Evolutionary conservation across 495 filamentous ascomycete genomes (phyloP), one percentile per base, ranked within the genome.

Genomic region (Aspergillus funiculosus): DNA sequence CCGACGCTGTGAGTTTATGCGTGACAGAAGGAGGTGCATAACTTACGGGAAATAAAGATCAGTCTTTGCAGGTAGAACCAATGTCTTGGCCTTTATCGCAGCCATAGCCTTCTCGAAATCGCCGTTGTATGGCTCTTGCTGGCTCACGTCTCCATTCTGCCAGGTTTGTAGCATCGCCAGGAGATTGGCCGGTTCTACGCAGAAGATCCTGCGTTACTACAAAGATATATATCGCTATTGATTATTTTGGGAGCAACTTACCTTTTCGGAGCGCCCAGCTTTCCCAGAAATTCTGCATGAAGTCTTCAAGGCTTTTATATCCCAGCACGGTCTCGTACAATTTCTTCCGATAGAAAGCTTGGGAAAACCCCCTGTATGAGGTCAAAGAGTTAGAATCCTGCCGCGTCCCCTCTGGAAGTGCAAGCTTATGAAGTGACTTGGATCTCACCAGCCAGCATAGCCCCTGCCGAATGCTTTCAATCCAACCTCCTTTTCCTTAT

Each of bases 21-120:
- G n/a, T 25, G 6, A 25, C 25, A n/a, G 11, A 27, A 37, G 1
- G 14, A 32, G 20, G 29, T 22, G 14, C 2, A 20, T 21, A 13
- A 66, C 79, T 66, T 60, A 81, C 68, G 83, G 81, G 58, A 88
- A 88, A 54, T 88, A 88, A 4, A 86, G 64, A 56, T 88, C 84
- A 0, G 82, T 86, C 56, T 84, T 75, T 5, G 63, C 58, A 1
- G 83, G 83, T 6, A 86, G 53, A 6, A 86, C 78, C 19, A 87
- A 59, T 0, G 75, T 76, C 51, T 81, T 83, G 5, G 81, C 82
- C 57, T 81, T 81, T 53, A 86, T 86, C 21, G 72, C 77, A 32
- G 71, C 68, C 78, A 87, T 73, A 0, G 82, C 80, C 29, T 74
- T 72, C 41, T 76, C 72, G 48, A 86, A 81, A 52, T 82, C 66